These are phyloP conservation scores for Mitragyna speciosa DNA, from an alignment of 257 asterid genomes.

Conservation along the genomic window DNA sequence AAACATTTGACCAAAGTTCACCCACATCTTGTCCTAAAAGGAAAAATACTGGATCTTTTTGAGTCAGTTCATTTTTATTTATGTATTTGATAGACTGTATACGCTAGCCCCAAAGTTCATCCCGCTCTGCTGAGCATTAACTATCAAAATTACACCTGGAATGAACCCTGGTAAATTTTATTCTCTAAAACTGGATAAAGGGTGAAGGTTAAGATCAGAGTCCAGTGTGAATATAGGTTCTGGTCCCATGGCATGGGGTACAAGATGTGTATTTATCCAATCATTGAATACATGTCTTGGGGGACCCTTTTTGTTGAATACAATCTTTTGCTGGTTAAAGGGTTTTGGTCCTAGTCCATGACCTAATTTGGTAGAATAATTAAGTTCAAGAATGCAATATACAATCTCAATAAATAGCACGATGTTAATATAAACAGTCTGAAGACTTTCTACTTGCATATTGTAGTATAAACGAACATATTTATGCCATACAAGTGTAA, in stretches of 20 bases:
- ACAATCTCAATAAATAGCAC: not conserved
- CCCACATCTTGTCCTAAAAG: constrained; percentile 2
- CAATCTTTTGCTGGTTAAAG: not conserved
- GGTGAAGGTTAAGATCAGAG: not conserved
- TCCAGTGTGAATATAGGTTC: not conserved
- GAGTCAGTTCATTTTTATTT: not conserved
- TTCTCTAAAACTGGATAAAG: not conserved
- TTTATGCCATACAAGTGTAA: not conserved
- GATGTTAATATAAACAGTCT: not conserved
- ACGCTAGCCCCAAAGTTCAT: not conserved
- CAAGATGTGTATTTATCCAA: not conserved
- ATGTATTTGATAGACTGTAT: not conserved
- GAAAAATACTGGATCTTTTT: not conserved
- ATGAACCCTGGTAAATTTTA: not conserved
- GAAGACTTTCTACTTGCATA: not conserved
- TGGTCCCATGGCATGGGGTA: not conserved
- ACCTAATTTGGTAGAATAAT: not conserved
- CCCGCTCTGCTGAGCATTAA: not conserved
- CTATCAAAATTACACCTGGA: not conserved
- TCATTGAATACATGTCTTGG: not conserved
- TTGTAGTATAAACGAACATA: not conserved
- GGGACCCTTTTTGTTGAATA: not conserved
- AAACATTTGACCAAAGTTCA: constrained; percentile 18
- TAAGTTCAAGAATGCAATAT: not conserved
- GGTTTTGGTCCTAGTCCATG: not conserved